Percentiles rank a stretch among this genome's conserved stretches.
phyloP scores from a whole-genome alignment of 768 basidiomycete species.

The Austroboletus eburneus region DNA sequence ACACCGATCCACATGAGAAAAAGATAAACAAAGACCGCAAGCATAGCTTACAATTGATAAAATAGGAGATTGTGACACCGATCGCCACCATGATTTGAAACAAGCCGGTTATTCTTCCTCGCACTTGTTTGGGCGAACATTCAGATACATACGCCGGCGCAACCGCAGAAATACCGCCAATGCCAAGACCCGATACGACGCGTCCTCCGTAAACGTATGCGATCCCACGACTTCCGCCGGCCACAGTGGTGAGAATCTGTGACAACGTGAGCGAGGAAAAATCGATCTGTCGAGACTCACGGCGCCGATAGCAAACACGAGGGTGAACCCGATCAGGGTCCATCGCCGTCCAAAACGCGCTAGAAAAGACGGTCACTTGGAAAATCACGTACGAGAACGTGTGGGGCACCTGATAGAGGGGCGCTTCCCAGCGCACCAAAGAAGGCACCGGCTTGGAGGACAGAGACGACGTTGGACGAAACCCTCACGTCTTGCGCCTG shows the following conservation, averaged over 20 bases:
- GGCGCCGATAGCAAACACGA: slow-evolving; percentile 69
- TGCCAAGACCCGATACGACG: slow-evolving; percentile 73
- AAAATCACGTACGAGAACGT: no score
- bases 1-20: background rate
- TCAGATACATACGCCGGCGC: slow-evolving; percentile 86
- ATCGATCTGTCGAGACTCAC: slow-evolving; percentile 37
- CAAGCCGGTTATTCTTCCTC: slow-evolving; percentile 79
- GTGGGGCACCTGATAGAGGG: slow-evolving; percentile 68
- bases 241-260: slow-evolving; percentile 69
- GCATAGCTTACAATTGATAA: slow-evolving; percentile 59
- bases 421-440: slow-evolving; percentile 79
- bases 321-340: slow-evolving; percentile 56
- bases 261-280: background rate
- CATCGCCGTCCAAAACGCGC: slow-evolving; percentile 62
- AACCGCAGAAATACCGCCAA: slow-evolving; percentile 80
- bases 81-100: slow-evolving; percentile 85
- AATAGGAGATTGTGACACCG: slow-evolving; percentile 84
- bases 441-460: slow-evolving; percentile 84
- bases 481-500: slow-evolving; percentile 43
- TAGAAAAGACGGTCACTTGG: slow-evolving; percentile 23
- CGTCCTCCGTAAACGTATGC: slow-evolving; percentile 77
- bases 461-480: slow-evolving; percentile 83
- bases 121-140: slow-evolving; percentile 81
- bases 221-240: slow-evolving; percentile 52
- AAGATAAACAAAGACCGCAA: slow-evolving; percentile 4